phyloP scores from a whole-genome alignment of 139 green algal species.

The Auxenochlorella pyrenoidosa region DNA sequence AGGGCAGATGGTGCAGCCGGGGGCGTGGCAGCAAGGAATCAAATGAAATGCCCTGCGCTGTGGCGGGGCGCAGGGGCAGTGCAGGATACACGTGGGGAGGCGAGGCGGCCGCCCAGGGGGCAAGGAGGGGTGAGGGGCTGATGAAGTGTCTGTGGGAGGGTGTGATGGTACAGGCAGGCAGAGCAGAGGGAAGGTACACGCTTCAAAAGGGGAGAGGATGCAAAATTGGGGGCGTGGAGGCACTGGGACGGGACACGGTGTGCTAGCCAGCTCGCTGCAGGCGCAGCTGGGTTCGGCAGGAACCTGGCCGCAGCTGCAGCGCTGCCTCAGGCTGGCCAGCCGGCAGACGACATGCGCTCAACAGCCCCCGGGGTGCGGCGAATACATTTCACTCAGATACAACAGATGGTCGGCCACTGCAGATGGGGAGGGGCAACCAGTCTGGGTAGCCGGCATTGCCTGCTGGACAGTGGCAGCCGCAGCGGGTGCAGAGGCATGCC shows the following conservation, averaged over 20 bases:
- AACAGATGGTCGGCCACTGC: constrained; percentile 79
- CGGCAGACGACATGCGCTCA: neutral
- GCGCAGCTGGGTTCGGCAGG: too few species aligned
- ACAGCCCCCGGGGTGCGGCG: constrained; percentile 55
- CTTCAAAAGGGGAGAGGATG: neutral
- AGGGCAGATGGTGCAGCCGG: too few species aligned
- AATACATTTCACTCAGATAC: constrained; percentile 80
- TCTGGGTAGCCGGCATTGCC: neutral
- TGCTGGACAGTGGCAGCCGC: neutral
- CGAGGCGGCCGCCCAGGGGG: neutral
- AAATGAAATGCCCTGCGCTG: neutral
- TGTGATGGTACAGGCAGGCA: neutral
- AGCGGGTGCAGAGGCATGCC: too few species aligned
- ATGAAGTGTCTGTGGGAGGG: neutral
- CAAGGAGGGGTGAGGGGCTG: neutral
- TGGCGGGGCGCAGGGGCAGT: neutral
- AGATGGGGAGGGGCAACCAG: neutral
- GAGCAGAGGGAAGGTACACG: neutral
- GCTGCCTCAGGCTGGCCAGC: neutral
- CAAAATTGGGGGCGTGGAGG: neutral
- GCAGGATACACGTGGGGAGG: too few species aligned
- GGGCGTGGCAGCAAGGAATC: neutral
- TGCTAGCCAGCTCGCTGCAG: too few species aligned
- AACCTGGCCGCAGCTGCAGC: too few species aligned
- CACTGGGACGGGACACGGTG: too few species aligned